Evolutionary conservation across 1,284 basidiomycete species (phyloP).

Genomic region (Gomphus bonarii): DNA sequence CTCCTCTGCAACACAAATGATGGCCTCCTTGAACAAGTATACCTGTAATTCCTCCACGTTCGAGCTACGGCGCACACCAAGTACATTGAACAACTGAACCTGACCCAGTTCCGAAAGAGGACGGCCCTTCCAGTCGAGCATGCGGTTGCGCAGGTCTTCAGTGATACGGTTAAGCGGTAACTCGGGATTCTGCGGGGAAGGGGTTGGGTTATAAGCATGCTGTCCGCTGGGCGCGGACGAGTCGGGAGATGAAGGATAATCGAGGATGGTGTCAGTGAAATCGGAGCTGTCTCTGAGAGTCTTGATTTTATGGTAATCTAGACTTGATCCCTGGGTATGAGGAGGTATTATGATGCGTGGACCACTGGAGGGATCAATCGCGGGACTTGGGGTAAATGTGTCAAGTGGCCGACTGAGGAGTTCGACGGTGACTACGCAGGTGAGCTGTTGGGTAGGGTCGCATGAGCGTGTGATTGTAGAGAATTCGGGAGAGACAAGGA

Average conservation of each 20-base stretch:
- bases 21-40: slow-evolving; percentile 92
- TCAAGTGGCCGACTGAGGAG: slow-evolving; percentile 62
- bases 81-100: slow-evolving; percentile 83
- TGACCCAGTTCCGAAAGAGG: slow-evolving; percentile 79
- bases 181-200: slow-evolving; percentile 34
- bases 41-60: slow-evolving; percentile 88
- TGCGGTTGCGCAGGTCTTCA: slow-evolving; percentile 77
- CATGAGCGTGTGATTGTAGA: slow-evolving; percentile 63
- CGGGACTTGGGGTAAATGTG: slow-evolving; percentile 47
- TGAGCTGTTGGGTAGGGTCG: slow-evolving; percentile 71
- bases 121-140: slow-evolving; percentile 92
- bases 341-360: neutral
- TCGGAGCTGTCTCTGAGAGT: slow-evolving; percentile 18
- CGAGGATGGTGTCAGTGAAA: slow-evolving; percentile 13
- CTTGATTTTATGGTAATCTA: slow-evolving; percentile 11
- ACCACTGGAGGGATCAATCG: slow-evolving; percentile 35
- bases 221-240: slow-evolving; percentile 7
- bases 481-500: slow-evolving; percentile 85
- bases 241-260: slow-evolving; percentile 12
- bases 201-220: slow-evolving; percentile 11
- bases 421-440: slow-evolving; percentile 85
- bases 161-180: slow-evolving; percentile 73
- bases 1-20: slow-evolving; percentile 94
- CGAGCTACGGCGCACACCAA: slow-evolving; percentile 79
- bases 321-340: neutral